Conservation (phyloP, 306 rosid species). For the Gleditsia sinensis region DNA sequence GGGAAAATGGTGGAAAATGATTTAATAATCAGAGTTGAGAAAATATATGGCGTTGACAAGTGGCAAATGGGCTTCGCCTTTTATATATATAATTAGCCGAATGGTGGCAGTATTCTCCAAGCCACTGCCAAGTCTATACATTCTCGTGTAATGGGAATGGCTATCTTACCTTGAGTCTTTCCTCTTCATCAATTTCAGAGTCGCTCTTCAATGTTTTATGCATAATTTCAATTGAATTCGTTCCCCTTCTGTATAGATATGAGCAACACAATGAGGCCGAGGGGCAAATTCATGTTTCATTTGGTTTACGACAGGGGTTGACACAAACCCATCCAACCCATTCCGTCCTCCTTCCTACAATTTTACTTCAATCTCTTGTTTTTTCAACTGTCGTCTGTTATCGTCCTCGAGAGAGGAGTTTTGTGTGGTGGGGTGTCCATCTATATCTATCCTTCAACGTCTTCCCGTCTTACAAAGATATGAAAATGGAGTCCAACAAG, state of each 20-base stretch:
- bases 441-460: no score
- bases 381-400: neutral
- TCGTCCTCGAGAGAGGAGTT: neutral
- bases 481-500: slow-evolving; percentile 33
- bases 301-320: slow-evolving; percentile 79
- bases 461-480: no score
- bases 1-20: neutral
- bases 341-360: neutral
- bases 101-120: no score
- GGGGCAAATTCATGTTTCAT: slow-evolving; percentile 57
- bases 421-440: neutral
- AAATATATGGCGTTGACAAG: slow-evolving; percentile 32
- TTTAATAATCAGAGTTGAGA: neutral
- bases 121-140: no score
- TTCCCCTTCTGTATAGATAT: slow-evolving; percentile 30
- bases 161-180: no score
- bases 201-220: no score
- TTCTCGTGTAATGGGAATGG: no score
- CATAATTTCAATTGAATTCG: neutral
- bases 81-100: no score
- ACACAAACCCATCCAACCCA: neutral
- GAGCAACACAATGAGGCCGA: slow-evolving; percentile 81
- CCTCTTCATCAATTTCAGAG: no score
- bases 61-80: slow-evolving; percentile 1
- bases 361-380: no score